These are phyloP conservation scores for Lichtheimia ramosa DNA, from an alignment of 371 early-diverging fungal genomes.

Conservation along the genomic window DNA sequence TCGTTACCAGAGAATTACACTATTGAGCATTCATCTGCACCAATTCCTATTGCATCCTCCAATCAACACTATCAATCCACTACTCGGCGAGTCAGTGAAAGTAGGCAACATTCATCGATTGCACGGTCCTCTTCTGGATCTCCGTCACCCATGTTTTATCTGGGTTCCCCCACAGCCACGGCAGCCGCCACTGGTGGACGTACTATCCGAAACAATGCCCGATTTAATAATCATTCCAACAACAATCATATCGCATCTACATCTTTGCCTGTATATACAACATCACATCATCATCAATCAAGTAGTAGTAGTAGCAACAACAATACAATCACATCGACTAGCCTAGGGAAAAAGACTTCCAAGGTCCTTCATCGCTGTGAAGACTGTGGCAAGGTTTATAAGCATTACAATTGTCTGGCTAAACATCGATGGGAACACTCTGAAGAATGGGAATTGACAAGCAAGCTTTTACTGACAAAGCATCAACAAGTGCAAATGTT, in stretches of 20 bases:
- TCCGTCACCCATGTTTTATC: constrained; percentile 7
- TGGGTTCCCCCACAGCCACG: constrained; percentile 22
- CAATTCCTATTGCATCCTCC: constrained; percentile 13
- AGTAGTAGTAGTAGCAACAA: background rate
- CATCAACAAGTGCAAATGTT: constrained; percentile 79
- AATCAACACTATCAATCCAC: constrained; percentile 5
- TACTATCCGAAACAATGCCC: constrained; percentile 26
- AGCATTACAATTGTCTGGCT: constrained; percentile 65
- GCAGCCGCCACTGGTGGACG: constrained; percentile 40
- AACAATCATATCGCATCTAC: background rate
- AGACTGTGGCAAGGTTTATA: constrained; percentile 73
- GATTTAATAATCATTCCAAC: background rate
- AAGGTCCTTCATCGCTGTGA: constrained; percentile 42
- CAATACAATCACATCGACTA: constrained; percentile 1
- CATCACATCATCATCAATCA: background rate
- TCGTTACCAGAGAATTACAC: constrained; percentile 52
- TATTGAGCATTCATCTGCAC: constrained; percentile 39
- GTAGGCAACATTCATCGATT: constrained; percentile 7
- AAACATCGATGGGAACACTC: constrained; percentile 79
- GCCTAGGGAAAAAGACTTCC: constrained; percentile 10
- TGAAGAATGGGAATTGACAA: constrained; percentile 65
- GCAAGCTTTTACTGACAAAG: constrained; percentile 65
- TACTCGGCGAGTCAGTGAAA: background rate
- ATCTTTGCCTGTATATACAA: background rate
- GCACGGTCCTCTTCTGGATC: constrained; percentile 17